phyloP scores from a whole-genome alignment of 148 eudicot species.

The Rhododendron kiyosumense region DNA sequence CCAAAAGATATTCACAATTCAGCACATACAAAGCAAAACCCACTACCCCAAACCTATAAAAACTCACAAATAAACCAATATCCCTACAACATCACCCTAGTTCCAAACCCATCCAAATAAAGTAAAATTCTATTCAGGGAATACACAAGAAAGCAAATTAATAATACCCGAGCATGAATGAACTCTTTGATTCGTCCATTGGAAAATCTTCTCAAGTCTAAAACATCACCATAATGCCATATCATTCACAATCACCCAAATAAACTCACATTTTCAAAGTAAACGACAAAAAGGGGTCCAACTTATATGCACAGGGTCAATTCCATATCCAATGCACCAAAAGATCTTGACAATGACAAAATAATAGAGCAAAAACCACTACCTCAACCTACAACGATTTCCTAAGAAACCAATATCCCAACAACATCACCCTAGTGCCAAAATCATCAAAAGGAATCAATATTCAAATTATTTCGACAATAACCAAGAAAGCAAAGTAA shows the following conservation, averaged over 20 bases:
- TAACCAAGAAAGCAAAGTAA: not conserved
- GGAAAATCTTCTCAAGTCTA: slow-evolving; percentile 45
- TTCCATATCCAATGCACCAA: not conserved
- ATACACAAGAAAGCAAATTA: not conserved
- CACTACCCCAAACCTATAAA: not conserved
- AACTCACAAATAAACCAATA: not conserved
- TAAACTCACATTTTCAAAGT: not conserved
- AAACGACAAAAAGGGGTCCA: not conserved
- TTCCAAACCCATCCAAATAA: not conserved
- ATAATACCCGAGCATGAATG: slow-evolving; percentile 64
- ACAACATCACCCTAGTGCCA: not conserved
- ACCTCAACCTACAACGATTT: not conserved
- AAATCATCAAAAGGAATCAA: not conserved
- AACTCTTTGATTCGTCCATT: slow-evolving; percentile 76
- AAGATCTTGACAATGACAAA: not conserved
- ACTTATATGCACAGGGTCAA: not conserved
- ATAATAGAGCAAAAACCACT: not conserved
- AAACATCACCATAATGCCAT: not conserved
- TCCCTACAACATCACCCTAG: not conserved
- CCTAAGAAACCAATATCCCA: not conserved
- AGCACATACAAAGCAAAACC: not conserved
- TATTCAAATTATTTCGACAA: not conserved
- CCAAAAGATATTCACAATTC: not conserved
- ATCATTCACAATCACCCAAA: not conserved
- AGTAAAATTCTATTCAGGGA: not conserved